Evolutionary conservation across 208 protist species (phyloP).

Genomic region (Acanthamoeba sp.): DNA sequence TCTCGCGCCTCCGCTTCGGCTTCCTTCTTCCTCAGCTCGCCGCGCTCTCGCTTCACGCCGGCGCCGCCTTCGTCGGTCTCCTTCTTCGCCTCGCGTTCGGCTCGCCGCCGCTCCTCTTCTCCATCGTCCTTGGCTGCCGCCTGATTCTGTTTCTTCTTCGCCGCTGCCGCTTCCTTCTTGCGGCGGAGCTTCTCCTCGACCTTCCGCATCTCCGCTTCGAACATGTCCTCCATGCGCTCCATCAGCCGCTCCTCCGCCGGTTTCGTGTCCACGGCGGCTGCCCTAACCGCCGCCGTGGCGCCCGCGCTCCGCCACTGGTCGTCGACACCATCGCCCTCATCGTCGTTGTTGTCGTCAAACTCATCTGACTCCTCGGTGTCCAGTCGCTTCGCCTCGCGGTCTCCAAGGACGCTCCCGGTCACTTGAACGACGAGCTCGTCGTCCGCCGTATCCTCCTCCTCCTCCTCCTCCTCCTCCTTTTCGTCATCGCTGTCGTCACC

Average conservation of each 20-base stretch:
- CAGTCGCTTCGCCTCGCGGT: too few relatives aligned
- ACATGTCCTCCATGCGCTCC: constrained; percentile 4
- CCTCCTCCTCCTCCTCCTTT: constrained; percentile 6
- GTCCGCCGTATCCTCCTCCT: too few relatives aligned
- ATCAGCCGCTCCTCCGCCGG: constrained; percentile 23
- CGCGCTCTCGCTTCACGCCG: neutral
- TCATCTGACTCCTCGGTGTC: too few relatives aligned
- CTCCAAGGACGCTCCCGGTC: too few relatives aligned
- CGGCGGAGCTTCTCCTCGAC: constrained; percentile 19
- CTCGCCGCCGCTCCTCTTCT: neutral
- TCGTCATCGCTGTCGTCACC: neutral
- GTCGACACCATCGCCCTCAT: neutral
- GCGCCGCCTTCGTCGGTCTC: neutral
- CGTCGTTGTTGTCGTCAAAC: too few relatives aligned
- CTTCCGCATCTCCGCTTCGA: constrained; percentile 39
- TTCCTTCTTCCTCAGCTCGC: neutral
- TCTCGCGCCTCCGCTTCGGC: neutral
- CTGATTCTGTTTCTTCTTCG: constrained; percentile 4
- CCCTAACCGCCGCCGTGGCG: neutral
- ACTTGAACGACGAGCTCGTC: too few relatives aligned
- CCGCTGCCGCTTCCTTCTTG: neutral
- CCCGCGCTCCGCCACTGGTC: too few relatives aligned
- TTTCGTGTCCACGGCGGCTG: neutral
- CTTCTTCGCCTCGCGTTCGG: neutral
- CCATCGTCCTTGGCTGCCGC: neutral